Conservation (phyloP, 495 filamentous ascomycete genomes). For the Xylaria flabelliformis region DNA sequence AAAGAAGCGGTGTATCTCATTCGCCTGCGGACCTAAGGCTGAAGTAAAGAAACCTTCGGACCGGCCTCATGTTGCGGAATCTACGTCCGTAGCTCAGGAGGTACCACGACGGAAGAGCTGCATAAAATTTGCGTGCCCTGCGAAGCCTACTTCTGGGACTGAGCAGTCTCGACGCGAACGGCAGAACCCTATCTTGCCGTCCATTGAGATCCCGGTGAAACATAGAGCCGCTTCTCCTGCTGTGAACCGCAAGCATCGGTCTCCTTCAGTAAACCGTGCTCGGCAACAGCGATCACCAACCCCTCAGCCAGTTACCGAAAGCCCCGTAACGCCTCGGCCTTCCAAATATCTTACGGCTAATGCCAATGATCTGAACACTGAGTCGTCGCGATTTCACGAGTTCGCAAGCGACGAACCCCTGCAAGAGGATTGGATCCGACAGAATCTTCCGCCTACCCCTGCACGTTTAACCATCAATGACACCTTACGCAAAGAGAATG, state of each 20-base stretch:
- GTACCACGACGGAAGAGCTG: conserved; percentile 48
- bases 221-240: conserved; percentile 42
- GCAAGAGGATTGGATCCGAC: conserved; percentile 86
- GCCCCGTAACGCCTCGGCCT: conserved; percentile 41
- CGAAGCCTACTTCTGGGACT: conserved; percentile 36
- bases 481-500: conserved; percentile 87
- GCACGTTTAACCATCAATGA: conserved; percentile 84
- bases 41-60: conserved; percentile 38
- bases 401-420: conserved; percentile 83
- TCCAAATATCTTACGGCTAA: conserved; percentile 57
- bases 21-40: conserved; percentile 74
- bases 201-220: conserved; percentile 33
- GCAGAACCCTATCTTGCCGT: conserved; percentile 32
- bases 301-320: conserved; percentile 43
- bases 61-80: conserved; percentile 34
- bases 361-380: conserved; percentile 63
- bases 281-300: conserved; percentile 59
- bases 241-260: conserved; percentile 47
- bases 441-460: conserved; percentile 62
- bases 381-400: conserved; percentile 85
- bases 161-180: conserved; percentile 27
- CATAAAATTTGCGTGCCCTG: conserved; percentile 60
- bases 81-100: conserved; percentile 37
- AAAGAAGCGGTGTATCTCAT: conserved; percentile 86
- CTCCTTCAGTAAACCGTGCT: conserved; percentile 49